These are phyloP conservation scores for Blumeria hordei DNA, from an alignment of 2,329 filamentous ascomycete species.

Conservation along the genomic window DNA sequence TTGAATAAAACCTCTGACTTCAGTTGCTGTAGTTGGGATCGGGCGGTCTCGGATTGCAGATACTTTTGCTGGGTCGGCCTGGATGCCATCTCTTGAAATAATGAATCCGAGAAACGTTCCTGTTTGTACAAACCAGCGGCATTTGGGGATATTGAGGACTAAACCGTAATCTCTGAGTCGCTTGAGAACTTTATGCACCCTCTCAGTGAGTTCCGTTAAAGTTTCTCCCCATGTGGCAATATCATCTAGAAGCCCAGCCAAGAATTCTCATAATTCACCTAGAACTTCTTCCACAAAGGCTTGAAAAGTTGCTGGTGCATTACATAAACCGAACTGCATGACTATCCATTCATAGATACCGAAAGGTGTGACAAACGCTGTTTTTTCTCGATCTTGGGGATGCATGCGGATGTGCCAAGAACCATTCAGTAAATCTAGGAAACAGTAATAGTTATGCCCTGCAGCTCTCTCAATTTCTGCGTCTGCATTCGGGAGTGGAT, in stretches of 20 bases:
- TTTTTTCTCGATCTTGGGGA: background rate
- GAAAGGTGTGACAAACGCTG: background rate
- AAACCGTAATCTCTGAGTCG: background rate
- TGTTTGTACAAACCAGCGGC: background rate
- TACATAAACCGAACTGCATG: slow-evolving; percentile 1
- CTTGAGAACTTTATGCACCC: background rate
- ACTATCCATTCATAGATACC: slow-evolving; percentile 1
- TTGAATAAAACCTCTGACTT: background rate
- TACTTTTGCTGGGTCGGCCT: background rate
- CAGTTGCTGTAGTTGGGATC: background rate
- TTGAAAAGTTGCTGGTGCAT: slow-evolving; percentile 2
- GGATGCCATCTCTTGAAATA: background rate
- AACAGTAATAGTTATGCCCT: background rate
- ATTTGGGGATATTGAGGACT: background rate
- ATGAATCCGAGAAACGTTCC: background rate
- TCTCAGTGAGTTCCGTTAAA: background rate
- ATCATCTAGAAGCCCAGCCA: background rate
- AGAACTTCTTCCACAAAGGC: background rate
- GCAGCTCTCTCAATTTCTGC: background rate
- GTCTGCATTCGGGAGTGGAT: background rate
- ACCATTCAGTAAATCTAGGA: background rate
- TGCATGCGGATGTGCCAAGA: background rate
- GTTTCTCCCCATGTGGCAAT: background rate
- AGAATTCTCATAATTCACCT: background rate
- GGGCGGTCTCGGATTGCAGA: background rate